phyloP scores from a whole-genome alignment of 192 early-diverging fungal species.

The Glomus cerebriforme region DNA sequence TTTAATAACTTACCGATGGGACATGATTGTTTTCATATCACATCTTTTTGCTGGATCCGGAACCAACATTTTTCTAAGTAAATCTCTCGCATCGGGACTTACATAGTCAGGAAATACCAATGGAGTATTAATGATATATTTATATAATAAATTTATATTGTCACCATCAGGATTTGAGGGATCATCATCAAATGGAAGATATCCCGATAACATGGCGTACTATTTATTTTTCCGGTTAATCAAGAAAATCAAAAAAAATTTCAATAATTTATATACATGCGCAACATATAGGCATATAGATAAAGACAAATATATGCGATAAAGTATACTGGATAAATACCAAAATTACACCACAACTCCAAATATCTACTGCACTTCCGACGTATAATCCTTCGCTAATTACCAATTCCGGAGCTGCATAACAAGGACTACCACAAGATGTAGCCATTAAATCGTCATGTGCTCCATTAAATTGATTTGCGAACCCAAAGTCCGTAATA shows the following conservation, averaged over 20 bases:
- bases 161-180: constrained; percentile 88
- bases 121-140: constrained; percentile 79
- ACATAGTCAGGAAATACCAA: constrained; percentile 90
- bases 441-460: constrained; percentile 86
- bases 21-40: constrained; percentile 73
- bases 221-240: constrained; percentile 13
- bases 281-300: background rate
- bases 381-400: constrained; percentile 95
- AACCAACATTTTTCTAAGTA: constrained; percentile 88
- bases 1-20: constrained; percentile 51
- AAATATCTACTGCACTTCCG: constrained; percentile 95
- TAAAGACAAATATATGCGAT: constrained; percentile 1
- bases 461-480: constrained; percentile 79
- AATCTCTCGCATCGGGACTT: constrained; percentile 69
- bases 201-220: constrained; percentile 90
- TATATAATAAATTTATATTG: constrained; percentile 83
- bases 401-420: constrained; percentile 99
- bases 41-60: constrained; percentile 82
- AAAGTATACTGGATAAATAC: constrained; percentile 36
- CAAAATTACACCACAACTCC: constrained; percentile 98
- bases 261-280: background rate
- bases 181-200: constrained; percentile 90
- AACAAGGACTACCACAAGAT: constrained; percentile 97
- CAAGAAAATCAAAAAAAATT: background rate
- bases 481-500: constrained; percentile 99